Conservation (phyloP, 371 early-diverging fungal species). For the Mortierella sp. region DNA sequence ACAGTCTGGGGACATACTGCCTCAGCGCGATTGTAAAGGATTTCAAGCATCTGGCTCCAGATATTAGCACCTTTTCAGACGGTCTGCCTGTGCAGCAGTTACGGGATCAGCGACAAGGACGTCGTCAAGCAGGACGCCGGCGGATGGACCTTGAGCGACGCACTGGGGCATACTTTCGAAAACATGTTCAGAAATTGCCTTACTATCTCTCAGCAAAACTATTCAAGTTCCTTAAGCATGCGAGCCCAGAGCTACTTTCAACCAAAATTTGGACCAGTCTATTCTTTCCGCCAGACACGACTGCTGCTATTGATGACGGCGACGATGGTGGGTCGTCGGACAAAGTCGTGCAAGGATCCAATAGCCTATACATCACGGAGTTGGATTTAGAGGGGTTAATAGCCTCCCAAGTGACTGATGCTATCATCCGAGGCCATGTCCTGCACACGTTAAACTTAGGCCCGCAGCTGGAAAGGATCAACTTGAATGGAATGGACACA, state of each 20-base stretch:
- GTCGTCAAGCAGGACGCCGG: neutral
- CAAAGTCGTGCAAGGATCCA: neutral
- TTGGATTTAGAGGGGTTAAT: constrained; percentile 44
- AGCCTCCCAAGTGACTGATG: constrained; percentile 35
- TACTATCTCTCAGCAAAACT: constrained; percentile 31
- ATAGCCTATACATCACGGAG: constrained; percentile 6
- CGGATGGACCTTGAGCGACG: neutral
- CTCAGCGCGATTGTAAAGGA: constrained; percentile 28
- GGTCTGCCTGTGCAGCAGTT: neutral
- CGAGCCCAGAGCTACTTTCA: constrained; percentile 33
- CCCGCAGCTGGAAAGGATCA: constrained; percentile 27
- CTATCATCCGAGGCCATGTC: constrained; percentile 15
- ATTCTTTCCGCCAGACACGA: constrained; percentile 20
- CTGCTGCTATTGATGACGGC: neutral
- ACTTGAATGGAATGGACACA: constrained; percentile 20
- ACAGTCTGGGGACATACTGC: constrained; percentile 35
- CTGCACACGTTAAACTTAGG: constrained; percentile 22
- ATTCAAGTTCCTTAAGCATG: constrained; percentile 29
- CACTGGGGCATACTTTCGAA: constrained; percentile 13
- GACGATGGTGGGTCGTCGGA: neutral
- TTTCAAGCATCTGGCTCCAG: constrained; percentile 35
- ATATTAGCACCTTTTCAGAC: neutral
- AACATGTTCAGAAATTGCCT: constrained; percentile 21
- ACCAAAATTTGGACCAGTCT: constrained; percentile 40
- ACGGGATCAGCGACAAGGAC: neutral